Evolutionary conservation across 2,329 filamentous ascomycete genomes (phyloP), one percentile per base, ranked within the genome.

Genomic region (Ampelomyces quisqualis): DNA sequence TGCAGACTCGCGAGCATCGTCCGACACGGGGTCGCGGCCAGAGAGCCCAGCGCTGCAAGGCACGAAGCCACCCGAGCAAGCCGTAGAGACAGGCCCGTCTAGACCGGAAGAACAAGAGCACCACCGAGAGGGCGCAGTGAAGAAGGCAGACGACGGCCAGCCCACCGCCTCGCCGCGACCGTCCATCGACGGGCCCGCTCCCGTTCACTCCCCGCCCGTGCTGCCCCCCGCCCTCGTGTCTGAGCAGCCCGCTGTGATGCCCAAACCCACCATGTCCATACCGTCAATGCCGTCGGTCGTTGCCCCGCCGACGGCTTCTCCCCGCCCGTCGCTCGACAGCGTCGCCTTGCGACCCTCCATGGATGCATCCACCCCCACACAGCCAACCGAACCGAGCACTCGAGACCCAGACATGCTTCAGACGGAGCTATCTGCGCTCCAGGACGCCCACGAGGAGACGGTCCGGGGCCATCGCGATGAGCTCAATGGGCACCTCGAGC

Each of bases 401-500:
- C 51, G 47, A 45, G 55, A 60, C 20, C 53, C 60, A n/a, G 55
- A 57, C 11, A 38, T 51, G 13, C 58, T 76, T 10, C 71, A 77
- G 36, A 57, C 67, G 3, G 70, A 74, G 14, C 68, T 81, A 27
- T 60, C 71, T 5, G 69, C 73, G 29, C 64, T 81, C 47, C 73
- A 72, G 57, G 60, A 74, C 58, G 70, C 77, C 37, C 70, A 80
- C 32, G 71, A 75, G 33, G 68, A 72, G 20, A 73, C 74, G 1
- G 73, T 81, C 43, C 70, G 70, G 22, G 78, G 82, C 47, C 81
- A 88, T 51, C 85, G 91, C 43, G 88, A 93, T 55, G 93, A 97
- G 64, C 78, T 90, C 27, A 83, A 93, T 57, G 79, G 78, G 34
- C 88, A 95, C 49, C 78, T 91, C 5, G 93, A 98, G 69, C 83